phyloP scores from a whole-genome alignment of 257 asterid genomes.

The Coffea canephora region DNA sequence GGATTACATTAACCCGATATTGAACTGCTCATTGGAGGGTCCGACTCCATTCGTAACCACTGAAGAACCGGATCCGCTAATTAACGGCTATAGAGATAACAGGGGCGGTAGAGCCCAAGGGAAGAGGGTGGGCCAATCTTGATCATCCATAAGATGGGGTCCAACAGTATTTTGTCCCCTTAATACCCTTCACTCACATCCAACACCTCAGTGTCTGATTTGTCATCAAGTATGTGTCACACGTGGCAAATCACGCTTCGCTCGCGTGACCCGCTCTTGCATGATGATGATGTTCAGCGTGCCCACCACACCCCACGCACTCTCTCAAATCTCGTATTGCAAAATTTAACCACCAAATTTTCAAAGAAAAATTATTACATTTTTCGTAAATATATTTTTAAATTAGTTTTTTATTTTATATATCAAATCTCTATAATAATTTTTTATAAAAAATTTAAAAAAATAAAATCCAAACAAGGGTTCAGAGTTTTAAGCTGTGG shows the following conservation, averaged over 20 bases:
- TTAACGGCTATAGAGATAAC: not conserved
- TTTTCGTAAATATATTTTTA: too few relatives aligned
- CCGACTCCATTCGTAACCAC: too few relatives aligned
- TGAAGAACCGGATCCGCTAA: not conserved
- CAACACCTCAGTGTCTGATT: conserved; percentile 7
- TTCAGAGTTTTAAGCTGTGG: too few relatives aligned
- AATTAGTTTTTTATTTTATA: too few relatives aligned
- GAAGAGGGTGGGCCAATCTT: conserved; percentile 21
- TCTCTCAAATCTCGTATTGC: too few relatives aligned
- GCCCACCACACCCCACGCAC: not conserved
- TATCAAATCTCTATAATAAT: too few relatives aligned
- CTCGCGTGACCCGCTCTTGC: conserved; percentile 34
- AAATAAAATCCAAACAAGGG: too few relatives aligned
- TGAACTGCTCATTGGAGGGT: too few relatives aligned
- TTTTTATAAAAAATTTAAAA: too few relatives aligned
- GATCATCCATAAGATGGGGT: conserved; percentile 5
- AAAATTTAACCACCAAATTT: too few relatives aligned
- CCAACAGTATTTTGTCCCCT: conserved; percentile 30
- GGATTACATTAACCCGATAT: too few relatives aligned
- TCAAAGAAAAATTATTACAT: too few relatives aligned
- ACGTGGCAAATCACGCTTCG: conserved; percentile 27
- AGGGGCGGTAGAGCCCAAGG: conserved; percentile 1
- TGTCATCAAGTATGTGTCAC: conserved; percentile 12
- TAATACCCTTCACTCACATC: conserved; percentile 18
- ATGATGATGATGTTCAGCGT: conserved; percentile 1